Conservation (phyloP, 2,329 filamentous ascomycete species). For the Penicillium sp. region DNA sequence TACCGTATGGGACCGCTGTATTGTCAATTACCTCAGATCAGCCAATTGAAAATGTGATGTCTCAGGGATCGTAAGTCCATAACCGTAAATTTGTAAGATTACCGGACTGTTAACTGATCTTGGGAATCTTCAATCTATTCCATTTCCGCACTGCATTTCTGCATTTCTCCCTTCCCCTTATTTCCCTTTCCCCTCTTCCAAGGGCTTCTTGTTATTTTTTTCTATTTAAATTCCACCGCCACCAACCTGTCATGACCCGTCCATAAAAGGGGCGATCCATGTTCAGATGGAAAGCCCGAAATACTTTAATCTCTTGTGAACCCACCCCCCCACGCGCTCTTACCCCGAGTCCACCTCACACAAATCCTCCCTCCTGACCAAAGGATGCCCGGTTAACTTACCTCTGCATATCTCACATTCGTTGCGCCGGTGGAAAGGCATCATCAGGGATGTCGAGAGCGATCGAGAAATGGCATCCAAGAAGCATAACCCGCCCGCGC, state of each 20-base stretch:
- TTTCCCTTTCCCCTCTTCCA: not conserved
- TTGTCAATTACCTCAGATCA: too few relatives aligned
- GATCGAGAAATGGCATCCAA: constrained; percentile 22
- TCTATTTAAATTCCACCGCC: not conserved
- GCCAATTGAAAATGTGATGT: too few relatives aligned
- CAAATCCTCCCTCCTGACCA: not conserved
- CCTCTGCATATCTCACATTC: not conserved
- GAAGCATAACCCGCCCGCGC: constrained; percentile 15
- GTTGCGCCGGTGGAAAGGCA: not conserved
- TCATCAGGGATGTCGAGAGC: not conserved
- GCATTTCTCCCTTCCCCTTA: not conserved
- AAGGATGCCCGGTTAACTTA: not conserved
- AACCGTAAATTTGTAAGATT: too few relatives aligned
- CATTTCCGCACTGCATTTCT: not conserved
- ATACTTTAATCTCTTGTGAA: not conserved
- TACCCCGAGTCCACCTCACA: not conserved
- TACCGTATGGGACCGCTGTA: too few relatives aligned
- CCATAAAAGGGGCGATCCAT: not conserved
- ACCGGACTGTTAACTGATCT: not conserved
- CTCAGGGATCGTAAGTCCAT: too few relatives aligned
- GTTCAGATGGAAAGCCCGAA: not conserved
- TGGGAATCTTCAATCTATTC: not conserved
- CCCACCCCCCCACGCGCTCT: not conserved
- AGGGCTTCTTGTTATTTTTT: not conserved
- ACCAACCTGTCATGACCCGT: not conserved